Evolutionary conservation across 1,284 basidiomycete species (phyloP).

Genomic region (Paramarasmius palmivorus): DNA sequence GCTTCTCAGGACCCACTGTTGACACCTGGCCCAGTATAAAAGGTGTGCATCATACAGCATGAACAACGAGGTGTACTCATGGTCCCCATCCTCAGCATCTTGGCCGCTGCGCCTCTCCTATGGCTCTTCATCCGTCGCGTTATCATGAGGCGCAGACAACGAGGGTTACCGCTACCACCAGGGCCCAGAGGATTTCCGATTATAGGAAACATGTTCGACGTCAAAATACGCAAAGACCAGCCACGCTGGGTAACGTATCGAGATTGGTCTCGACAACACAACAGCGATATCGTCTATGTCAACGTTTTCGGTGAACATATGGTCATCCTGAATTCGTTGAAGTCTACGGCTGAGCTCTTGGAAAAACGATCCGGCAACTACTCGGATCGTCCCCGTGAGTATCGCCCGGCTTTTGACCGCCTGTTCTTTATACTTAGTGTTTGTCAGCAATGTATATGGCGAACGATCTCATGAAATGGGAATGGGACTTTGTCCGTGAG

Average conservation of each 20-base stretch:
- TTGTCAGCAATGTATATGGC: slow-evolving; percentile 19
- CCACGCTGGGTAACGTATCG: slow-evolving; percentile 7
- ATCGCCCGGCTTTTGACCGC: neutral
- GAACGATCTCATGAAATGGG: slow-evolving; percentile 30
- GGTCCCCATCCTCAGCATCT: neutral
- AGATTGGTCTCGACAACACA: slow-evolving; percentile 1
- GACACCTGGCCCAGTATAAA: too few species aligned
- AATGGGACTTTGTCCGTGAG: slow-evolving; percentile 27
- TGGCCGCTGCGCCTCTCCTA: neutral
- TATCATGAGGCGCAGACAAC: neutral
- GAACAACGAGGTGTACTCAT: too few species aligned
- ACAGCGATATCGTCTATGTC: slow-evolving; percentile 6
- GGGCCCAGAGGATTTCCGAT: slow-evolving; percentile 11
- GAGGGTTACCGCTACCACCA: slow-evolving; percentile 4
- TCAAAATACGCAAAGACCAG: neutral
- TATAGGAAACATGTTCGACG: slow-evolving; percentile 9
- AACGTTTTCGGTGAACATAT: slow-evolving; percentile 15
- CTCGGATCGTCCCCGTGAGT: slow-evolving; percentile 20
- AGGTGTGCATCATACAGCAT: too few species aligned
- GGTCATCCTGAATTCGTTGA: slow-evolving; percentile 23
- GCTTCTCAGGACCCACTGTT: too few species aligned
- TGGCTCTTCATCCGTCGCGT: neutral
- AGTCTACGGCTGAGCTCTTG: slow-evolving; percentile 23
- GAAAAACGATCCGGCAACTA: slow-evolving; percentile 23
- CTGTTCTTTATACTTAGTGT: neutral